phyloP scores from a whole-genome alignment of 2,329 filamentous ascomycete genomes.

The Aurifilum marmelostoma region DNA sequence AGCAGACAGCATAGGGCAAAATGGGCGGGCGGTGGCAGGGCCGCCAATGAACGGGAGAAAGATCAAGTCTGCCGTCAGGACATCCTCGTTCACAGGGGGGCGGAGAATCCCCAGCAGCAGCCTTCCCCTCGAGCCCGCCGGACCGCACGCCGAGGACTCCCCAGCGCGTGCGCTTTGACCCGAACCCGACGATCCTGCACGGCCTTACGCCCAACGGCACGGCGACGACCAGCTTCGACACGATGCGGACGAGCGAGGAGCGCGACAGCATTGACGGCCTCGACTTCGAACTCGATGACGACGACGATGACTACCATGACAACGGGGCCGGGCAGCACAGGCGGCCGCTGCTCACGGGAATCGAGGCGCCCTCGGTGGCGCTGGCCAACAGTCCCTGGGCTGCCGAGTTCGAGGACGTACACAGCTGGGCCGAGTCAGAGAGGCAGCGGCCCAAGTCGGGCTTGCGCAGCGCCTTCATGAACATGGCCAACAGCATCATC shows the following conservation, averaged over 20 bases:
- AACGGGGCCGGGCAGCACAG: slow-evolving; percentile 56
- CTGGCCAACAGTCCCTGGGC: slow-evolving; percentile 61
- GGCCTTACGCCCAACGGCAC: slow-evolving; percentile 28
- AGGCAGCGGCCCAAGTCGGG: slow-evolving; percentile 77
- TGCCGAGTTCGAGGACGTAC: slow-evolving; percentile 46
- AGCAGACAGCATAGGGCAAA: slow-evolving; percentile 8
- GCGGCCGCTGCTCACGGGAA: slow-evolving; percentile 76
- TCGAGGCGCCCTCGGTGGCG: slow-evolving; percentile 77
- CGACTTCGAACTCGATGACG: slow-evolving; percentile 39
- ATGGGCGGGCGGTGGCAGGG: slow-evolving; percentile 20
- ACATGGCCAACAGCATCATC: slow-evolving; percentile 99
- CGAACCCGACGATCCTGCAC: slow-evolving; percentile 48
- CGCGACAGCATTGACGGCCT: slow-evolving; percentile 35
- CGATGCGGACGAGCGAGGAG: slow-evolving; percentile 24
- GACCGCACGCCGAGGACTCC: slow-evolving; percentile 61
- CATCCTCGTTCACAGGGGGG: neutral
- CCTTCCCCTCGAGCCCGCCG: neutral
- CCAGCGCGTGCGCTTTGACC: slow-evolving; percentile 76
- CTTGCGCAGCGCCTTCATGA: slow-evolving; percentile 91
- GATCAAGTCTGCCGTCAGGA: slow-evolving; percentile 30
- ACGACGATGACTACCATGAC: slow-evolving; percentile 34
- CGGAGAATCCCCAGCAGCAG: neutral
- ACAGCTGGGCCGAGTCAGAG: slow-evolving; percentile 57
- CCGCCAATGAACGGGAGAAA: slow-evolving; percentile 24
- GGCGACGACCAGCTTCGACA: slow-evolving; percentile 27